phyloP scores from a whole-genome alignment of 1,284 basidiomycete genomes.

The Malassezia slooffiae region DNA sequence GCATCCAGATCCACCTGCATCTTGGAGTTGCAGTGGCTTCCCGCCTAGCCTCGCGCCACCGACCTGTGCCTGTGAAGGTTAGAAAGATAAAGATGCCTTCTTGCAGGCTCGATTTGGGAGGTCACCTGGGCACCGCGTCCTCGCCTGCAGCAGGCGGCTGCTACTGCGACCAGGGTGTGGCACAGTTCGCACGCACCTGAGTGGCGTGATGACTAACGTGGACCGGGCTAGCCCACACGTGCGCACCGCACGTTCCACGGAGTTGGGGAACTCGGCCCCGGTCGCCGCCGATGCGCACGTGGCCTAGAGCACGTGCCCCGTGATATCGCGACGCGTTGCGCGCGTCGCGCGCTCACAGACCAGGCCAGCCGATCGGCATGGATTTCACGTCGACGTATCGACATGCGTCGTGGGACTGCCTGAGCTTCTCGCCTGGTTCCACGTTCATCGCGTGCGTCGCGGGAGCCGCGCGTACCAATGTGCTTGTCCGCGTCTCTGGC shows the following conservation, averaged over 20 bases:
- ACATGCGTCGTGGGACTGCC: slow-evolving; percentile 26
- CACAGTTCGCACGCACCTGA: too few species aligned
- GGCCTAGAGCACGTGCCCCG: too few species aligned
- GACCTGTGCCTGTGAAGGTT: too few species aligned
- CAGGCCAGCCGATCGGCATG: too few species aligned
- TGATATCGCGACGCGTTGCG: too few species aligned
- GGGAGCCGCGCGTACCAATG: slow-evolving; percentile 12
- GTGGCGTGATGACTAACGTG: not conserved
- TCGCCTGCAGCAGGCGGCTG: too few species aligned
- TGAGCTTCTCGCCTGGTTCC: slow-evolving; percentile 37
- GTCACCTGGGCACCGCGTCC: too few species aligned
- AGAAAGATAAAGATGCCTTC: too few species aligned
- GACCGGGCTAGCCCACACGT: not conserved
- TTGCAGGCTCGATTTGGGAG: too few species aligned
- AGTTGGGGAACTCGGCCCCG: not conserved
- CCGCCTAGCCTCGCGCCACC: too few species aligned
- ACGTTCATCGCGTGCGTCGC: slow-evolving; percentile 34
- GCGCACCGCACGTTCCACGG: not conserved
- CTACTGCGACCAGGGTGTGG: not conserved
- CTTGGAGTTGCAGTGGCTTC: too few species aligned
- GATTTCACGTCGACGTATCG: slow-evolving; percentile 33
- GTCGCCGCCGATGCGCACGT: not conserved
- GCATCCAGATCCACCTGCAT: slow-evolving; percentile 1
- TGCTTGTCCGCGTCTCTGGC: slow-evolving; percentile 28
- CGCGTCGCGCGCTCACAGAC: too few species aligned